A percentile compares a stretch with the other conserved stretches of the same genome.
phyloP scores from a whole-genome alignment of 1,284 basidiomycete species.

The Ceratorhiza oryzae-sativae region DNA sequence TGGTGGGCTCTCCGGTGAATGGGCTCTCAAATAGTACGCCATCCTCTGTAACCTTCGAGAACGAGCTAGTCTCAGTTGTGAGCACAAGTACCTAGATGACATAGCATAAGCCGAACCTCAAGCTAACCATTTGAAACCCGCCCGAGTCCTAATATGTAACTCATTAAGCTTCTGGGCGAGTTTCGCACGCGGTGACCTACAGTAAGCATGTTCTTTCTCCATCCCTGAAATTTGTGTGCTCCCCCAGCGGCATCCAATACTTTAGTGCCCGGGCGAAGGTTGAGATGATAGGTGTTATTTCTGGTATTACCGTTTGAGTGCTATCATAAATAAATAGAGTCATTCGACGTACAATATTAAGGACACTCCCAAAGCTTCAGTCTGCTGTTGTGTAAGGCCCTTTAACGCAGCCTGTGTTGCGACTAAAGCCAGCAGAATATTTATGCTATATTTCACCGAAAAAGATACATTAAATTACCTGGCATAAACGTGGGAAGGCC shows the following conservation, averaged over 20 bases:
- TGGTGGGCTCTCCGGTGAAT: conserved; percentile 81
- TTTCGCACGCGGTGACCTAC: conserved; percentile 44
- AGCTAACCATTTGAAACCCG: conserved; percentile 85
- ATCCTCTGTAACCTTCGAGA: conserved; percentile 83
- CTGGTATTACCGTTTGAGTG: conserved; percentile 47
- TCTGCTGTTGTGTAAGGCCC: conserved; percentile 82
- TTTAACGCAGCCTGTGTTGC: conserved; percentile 89
- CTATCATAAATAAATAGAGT: conserved; percentile 59
- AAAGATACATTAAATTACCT: not conserved
- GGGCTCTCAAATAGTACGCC: conserved; percentile 83
- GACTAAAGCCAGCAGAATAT: conserved; percentile 54
- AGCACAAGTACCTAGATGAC: conserved; percentile 15
- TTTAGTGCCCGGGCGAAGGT: conserved; percentile 76
- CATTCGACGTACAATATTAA: conserved; percentile 49
- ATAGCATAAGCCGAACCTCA: conserved; percentile 47
- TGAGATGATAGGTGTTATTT: conserved; percentile 87
- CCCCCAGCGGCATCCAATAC: conserved; percentile 76
- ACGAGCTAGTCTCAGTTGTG: conserved; percentile 48
- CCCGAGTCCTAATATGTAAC: conserved; percentile 70
- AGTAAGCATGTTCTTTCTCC: conserved; percentile 81
- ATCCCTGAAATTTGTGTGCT: conserved; percentile 84
- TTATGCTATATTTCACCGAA: not conserved
- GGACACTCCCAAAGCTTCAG: conserved; percentile 69
- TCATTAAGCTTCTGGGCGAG: not conserved
- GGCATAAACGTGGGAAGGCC: conserved; percentile 89